Conservation (phyloP, 805 yeast species). For the Wickerhamiella australiensis region DNA sequence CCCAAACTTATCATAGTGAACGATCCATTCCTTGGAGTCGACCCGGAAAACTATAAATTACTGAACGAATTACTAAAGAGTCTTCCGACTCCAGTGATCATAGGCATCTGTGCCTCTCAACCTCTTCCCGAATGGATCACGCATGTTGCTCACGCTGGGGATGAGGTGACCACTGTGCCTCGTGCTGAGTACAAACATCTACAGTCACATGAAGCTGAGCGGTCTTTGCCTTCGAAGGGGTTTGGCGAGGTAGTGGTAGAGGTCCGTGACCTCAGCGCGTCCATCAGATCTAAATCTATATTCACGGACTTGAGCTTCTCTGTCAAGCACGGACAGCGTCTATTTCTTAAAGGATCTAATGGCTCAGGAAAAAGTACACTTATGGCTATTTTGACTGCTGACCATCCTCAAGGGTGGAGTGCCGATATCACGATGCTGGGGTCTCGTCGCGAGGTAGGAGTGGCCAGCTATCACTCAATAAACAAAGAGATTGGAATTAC, state of each 20-base stretch:
- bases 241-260: slow-evolving; percentile 32
- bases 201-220: slow-evolving; percentile 4
- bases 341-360: slow-evolving; percentile 83
- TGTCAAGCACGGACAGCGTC: slow-evolving; percentile 58
- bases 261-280: slow-evolving; percentile 50
- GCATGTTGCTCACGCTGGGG: slow-evolving; percentile 52
- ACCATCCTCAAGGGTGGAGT: slow-evolving; percentile 95
- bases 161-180: slow-evolving; percentile 28
- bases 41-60: slow-evolving; percentile 52
- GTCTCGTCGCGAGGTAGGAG: slow-evolving; percentile 59
- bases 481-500: slow-evolving; percentile 73
- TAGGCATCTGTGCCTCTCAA: slow-evolving; percentile 73
- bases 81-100: slow-evolving; percentile 39
- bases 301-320: slow-evolving; percentile 52
- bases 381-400: slow-evolving; percentile 73
- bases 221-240: background rate
- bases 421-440: slow-evolving; percentile 53
- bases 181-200: slow-evolving; percentile 6
- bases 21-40: slow-evolving; percentile 88
- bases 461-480: slow-evolving; percentile 60
- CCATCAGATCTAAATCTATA: slow-evolving; percentile 51
- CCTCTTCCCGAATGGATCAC: slow-evolving; percentile 67
- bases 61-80: slow-evolving; percentile 44
- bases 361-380: slow-evolving; percentile 92
- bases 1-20: slow-evolving; percentile 66